These are phyloP conservation scores for Geranium brycei DNA, from an alignment of 345 rosid species.

Conservation along the genomic window DNA sequence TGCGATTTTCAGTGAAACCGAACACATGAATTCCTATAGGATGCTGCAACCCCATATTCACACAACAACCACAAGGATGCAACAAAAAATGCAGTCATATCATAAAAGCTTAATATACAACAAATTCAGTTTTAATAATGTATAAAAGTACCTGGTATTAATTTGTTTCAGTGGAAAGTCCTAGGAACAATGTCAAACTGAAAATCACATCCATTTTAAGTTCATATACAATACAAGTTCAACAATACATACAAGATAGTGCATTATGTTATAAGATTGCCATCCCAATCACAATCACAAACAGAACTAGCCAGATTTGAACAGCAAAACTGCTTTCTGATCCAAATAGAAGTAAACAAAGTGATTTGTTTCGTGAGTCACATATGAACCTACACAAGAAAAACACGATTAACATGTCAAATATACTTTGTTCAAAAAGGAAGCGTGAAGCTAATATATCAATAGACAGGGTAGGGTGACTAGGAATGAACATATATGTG, in stretches of 20 bases:
- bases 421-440: not conserved
- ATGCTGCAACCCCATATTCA: not conserved
- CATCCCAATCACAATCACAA: not conserved
- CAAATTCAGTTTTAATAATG: too few species aligned
- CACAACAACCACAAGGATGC: too few species aligned
- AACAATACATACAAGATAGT: slow-evolving; percentile 24
- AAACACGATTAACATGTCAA: not conserved
- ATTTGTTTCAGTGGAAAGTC: not conserved
- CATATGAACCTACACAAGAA: slow-evolving; percentile 65
- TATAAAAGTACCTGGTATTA: too few species aligned
- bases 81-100: too few species aligned
- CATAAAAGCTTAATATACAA: too few species aligned
- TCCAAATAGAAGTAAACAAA: slow-evolving; percentile 90
- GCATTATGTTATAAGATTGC: not conserved
- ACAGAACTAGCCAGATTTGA: slow-evolving; percentile 59
- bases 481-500: too few species aligned
- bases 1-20: too few species aligned
- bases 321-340: slow-evolving; percentile 82
- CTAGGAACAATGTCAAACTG: too few species aligned
- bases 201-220: slow-evolving; percentile 4
- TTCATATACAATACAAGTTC: slow-evolving; percentile 10
- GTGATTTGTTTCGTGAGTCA: slow-evolving; percentile 95
- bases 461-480: too few species aligned
- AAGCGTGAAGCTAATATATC: too few species aligned
- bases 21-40: too few species aligned